Evolutionary conservation across 129 eudicot genomes (phyloP), one percentile per base, ranked within the genome.

Genomic region (Scalesia atractyloides): DNA sequence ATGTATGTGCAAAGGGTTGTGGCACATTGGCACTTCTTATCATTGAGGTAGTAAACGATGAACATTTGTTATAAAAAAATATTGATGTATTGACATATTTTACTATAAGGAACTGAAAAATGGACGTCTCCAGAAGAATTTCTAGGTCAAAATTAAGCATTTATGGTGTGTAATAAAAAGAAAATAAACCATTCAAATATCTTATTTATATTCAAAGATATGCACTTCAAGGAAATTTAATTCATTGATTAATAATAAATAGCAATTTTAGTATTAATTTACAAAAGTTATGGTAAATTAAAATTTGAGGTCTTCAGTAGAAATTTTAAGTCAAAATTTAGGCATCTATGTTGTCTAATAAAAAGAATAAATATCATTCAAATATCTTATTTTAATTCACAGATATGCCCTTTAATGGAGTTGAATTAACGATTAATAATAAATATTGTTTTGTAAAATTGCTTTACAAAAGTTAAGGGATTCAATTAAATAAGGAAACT

Each of bases 21-120:
- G 57, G 22, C 22, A 18, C 24, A 24, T 18, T 46, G 69, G 61
- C 11, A 52, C 22, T 56, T 37, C 39, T 66, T 66, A 66, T 66
- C 71, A 46, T 66, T 46, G 71, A 44, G 39, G 57, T 54, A 44
- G 49, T 63, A 37, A 37, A 36, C 3, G 17, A 33, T 20, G 6
- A 1, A 51, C 53, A 20, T 1, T 67, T 67, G 44, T 67, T 67
- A 22, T 5, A 8, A 46, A 12, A 47, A 36, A 24, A 24, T 47
- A 67, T 56, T 18, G 5, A 56, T 3, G 14, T 13, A 59, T 1
- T 5, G 30, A 17, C 14, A 3, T 59, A 11, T 20, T 24, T 59
- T 53, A 53, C 60, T 8, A 53, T 18, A 17, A 17, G 8, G 2
- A 7, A 3, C 4, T 36, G 2, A 18, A 3, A 24, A 59, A 59